These are phyloP conservation scores for Penicillium sp. DNA, from an alignment of 2,329 filamentous ascomycete species.

Conservation along the genomic window DNA sequence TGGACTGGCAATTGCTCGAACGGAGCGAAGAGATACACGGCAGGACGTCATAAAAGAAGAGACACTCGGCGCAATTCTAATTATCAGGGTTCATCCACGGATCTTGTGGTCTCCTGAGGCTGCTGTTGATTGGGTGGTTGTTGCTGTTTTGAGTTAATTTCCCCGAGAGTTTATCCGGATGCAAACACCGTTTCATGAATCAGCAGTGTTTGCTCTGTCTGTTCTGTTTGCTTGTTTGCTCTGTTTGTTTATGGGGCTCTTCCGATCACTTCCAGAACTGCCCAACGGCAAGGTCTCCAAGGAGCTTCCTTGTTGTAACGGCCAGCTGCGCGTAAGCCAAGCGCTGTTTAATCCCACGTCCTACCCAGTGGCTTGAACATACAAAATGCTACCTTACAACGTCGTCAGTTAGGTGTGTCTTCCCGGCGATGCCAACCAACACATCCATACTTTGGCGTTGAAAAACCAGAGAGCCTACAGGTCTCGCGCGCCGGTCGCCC, in stretches of 20 bases:
- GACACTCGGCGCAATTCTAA: conserved; percentile 13
- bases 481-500: background rate
- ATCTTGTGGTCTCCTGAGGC: conserved; percentile 7
- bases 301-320: background rate
- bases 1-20: conserved; percentile 30
- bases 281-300: background rate
- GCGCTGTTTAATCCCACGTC: background rate
- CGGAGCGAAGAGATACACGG: conserved; percentile 27
- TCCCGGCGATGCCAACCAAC: background rate
- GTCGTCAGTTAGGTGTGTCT: background rate
- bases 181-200: background rate
- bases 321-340: background rate
- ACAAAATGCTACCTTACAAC: background rate
- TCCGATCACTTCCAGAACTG: background rate
- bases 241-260: background rate
- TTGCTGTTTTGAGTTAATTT: conserved; percentile 16
- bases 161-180: conserved; percentile 20
- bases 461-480: too few species aligned
- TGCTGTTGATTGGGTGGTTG: conserved; percentile 15
- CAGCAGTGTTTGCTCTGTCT: background rate
- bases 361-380: background rate
- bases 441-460: too few species aligned
- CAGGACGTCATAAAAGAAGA: conserved; percentile 34
- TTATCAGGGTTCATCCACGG: conserved; percentile 2
- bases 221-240: background rate